Conservation (phyloP, 768 basidiomycete genomes). For the Hygrocybe coccinea region DNA sequence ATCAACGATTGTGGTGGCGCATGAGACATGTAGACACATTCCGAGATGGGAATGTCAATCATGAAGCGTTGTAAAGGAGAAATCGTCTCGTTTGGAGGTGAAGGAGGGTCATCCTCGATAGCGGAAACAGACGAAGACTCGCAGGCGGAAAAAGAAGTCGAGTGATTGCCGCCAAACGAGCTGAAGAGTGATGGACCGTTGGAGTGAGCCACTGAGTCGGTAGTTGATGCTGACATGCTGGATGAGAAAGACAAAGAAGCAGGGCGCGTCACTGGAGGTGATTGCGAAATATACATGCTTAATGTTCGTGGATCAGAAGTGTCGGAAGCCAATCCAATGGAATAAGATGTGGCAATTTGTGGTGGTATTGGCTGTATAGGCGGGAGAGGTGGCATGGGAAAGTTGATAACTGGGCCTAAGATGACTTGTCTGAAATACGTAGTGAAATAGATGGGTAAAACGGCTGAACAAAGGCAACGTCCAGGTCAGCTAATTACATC, state of each 20-base stretch:
- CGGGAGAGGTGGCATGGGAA: conserved; percentile 66
- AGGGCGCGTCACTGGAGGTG: conserved; percentile 34
- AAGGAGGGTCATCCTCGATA: conserved; percentile 11
- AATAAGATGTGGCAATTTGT: conserved; percentile 39
- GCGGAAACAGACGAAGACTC: conserved; percentile 12
- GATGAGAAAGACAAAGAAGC: conserved; percentile 53
- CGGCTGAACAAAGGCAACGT: conserved; percentile 36
- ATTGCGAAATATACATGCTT: conserved; percentile 28
- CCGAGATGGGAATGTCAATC: conserved; percentile 41
- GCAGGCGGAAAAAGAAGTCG: conserved; percentile 7
- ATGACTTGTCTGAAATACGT: conserved; percentile 66
- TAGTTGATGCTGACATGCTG: conserved; percentile 39
- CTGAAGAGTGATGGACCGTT: background rate
- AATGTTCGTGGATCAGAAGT: conserved; percentile 33
- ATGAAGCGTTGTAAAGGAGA: conserved; percentile 36
- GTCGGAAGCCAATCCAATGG: conserved; percentile 7
- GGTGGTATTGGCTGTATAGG: conserved; percentile 54
- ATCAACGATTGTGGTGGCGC: conserved; percentile 35
- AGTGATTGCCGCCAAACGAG: background rate
- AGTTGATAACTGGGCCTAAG: conserved; percentile 54
- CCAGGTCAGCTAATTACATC: background rate
- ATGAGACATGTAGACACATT: conserved; percentile 38
- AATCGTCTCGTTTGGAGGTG: conserved; percentile 15
- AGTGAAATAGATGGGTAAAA: conserved; percentile 65
- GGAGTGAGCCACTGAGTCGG: conserved; percentile 23